These are phyloP conservation scores for Thielaviopsis ethacetica DNA, from an alignment of 2,329 filamentous ascomycete species.

Conservation along the genomic window DNA sequence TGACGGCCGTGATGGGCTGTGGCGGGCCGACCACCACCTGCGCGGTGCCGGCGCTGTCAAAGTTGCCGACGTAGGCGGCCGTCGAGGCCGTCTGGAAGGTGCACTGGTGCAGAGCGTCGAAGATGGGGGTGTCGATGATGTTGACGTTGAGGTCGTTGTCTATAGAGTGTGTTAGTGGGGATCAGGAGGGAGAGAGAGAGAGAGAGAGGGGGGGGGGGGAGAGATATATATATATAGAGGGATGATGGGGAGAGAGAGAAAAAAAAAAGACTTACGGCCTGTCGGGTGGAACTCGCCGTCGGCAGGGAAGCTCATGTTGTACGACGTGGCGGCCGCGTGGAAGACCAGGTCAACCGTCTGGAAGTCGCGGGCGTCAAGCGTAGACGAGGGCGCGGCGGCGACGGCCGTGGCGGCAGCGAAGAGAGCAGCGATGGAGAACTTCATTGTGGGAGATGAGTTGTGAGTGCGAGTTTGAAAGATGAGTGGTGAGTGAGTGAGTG, in stretches of 20 bases:
- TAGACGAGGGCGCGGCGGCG: constrained; percentile 5
- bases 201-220: background rate
- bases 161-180: constrained; percentile 13
- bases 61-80: constrained; percentile 15
- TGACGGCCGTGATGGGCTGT: constrained; percentile 25
- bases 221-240: too few relatives aligned
- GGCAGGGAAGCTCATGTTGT: constrained; percentile 25
- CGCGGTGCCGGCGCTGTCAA: constrained; percentile 19
- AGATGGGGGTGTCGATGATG: constrained; percentile 27
- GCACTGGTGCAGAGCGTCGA: constrained; percentile 26
- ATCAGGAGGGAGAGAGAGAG: background rate
- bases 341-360: constrained; percentile 28
- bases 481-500: background rate
- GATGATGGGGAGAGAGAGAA: background rate
- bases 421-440: constrained; percentile 9
- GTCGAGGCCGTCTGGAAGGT: constrained; percentile 24
- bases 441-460: constrained; percentile 1
- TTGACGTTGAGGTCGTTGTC: constrained; percentile 24
- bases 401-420: constrained; percentile 5
- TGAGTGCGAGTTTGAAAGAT: background rate
- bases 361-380: constrained; percentile 13
- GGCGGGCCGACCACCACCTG: constrained; percentile 29
- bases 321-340: constrained; percentile 25
- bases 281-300: constrained; percentile 21
- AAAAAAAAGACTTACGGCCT: constrained; percentile 23